Base-by-base conservation (phyloP, 192 early-diverging fungal genomes). In the Phlyctochytrium planicorne region DNA sequence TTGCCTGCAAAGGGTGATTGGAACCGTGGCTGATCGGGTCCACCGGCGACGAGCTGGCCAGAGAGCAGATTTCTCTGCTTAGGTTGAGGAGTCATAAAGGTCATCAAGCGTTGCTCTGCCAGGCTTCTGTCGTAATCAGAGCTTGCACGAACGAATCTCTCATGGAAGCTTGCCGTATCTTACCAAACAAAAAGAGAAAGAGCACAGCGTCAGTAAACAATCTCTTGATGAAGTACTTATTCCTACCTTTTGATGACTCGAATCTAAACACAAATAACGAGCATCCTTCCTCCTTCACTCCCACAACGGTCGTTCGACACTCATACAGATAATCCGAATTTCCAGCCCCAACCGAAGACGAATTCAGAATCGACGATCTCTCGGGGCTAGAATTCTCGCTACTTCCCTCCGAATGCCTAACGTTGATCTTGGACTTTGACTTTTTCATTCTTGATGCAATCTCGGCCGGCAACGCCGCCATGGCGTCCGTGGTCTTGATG, bases 281-380 rank as follows among this genome's bases (percentile, higher is more conserved):
- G 2, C 53, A 55, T 12, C 0, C 0, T 3, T 67, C 66, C 30
- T 67, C 66, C 17, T 34, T 62, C 4, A 67, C 30, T n/a, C 55
- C 55, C 25, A 67, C 23, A 1, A 67, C 25, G 2, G 66, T 67
- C 29, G 52, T 67, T 20, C 56, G 12, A 30, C 66, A 67, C 36
- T 67, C 66, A 40, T 37, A 40, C 31, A 67, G 25, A 67, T 62
- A 67, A 33, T 67, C 66, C 33, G 61, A 62, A 25, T 34, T 34
- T n/a, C 29, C 32, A 20, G 20, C 40, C 40, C 40, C 40, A 6
- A 47, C 40, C 40, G 40, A 6, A 20, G n/a, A n/a, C n/a, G n/a
- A n/a, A n/a, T n/a, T n/a, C n/a, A n/a, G n/a, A n/a, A n/a, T n/a
- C n/a, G n/a, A n/a, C n/a, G n/a, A n/a, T n/a, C n/a, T n/a, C n/a